Conservation (phyloP, 2,329 filamentous ascomycete genomes). For the Penicillium brasilianum region DNA sequence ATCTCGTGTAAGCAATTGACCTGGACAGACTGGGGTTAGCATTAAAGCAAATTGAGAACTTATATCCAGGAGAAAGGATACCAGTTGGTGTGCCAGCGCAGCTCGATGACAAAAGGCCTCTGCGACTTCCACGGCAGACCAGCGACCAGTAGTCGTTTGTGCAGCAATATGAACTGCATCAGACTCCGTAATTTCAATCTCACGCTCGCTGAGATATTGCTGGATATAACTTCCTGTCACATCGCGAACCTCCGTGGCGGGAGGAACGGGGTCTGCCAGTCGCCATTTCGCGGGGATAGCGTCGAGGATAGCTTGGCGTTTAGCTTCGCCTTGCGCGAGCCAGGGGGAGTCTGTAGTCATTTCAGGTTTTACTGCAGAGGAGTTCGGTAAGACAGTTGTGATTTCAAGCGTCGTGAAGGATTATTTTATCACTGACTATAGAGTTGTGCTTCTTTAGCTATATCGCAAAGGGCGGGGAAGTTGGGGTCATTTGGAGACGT, state of each 20-base stretch:
- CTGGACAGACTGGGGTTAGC: conserved; percentile 17
- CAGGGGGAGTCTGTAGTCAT: conserved; percentile 46
- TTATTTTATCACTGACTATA: not conserved
- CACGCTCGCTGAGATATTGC: conserved; percentile 58
- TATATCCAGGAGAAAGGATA: conserved; percentile 31
- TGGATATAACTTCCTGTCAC: conserved; percentile 62
- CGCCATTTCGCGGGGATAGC: conserved; percentile 64
- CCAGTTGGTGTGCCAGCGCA: conserved; percentile 64
- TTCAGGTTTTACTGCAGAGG: not conserved
- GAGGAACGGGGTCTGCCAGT: conserved; percentile 53
- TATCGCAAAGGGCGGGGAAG: conserved; percentile 19
- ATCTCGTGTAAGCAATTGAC: conserved; percentile 60
- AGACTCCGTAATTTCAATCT: conserved; percentile 66
- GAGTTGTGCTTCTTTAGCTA: not conserved
- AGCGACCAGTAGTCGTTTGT: conserved; percentile 59
- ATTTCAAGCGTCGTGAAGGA: not conserved
- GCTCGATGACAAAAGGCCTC: conserved; percentile 63
- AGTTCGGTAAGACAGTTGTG: not conserved
- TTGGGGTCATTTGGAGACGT: conserved; percentile 23
- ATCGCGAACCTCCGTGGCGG: conserved; percentile 58
- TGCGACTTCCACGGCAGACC: conserved; percentile 62
- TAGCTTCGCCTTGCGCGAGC: conserved; percentile 57
- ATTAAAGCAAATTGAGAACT: not conserved
- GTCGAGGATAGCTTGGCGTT: conserved; percentile 59
- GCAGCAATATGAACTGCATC: conserved; percentile 62